Evolutionary conservation across 2,329 filamentous ascomycete species (phyloP).

Genomic region (Sporothrix brasiliensis): DNA sequence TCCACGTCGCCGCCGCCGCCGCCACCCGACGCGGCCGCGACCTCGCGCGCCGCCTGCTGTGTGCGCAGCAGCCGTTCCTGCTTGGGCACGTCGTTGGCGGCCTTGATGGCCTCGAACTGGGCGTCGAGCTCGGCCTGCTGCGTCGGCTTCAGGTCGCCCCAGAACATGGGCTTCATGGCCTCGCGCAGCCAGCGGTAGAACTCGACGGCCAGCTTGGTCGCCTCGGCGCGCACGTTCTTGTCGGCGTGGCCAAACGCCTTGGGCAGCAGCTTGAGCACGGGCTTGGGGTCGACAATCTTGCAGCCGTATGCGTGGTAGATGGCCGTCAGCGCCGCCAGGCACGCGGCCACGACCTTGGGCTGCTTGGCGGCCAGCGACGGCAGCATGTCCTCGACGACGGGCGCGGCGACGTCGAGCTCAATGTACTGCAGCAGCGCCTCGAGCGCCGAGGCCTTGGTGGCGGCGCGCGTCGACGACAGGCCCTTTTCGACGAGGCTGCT

Average conservation of each 20-base stretch:
- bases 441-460: slow-evolving; percentile 81
- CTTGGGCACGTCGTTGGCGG: slow-evolving; percentile 73
- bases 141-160: slow-evolving; percentile 90
- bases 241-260: slow-evolving; percentile 96
- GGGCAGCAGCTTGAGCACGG: slow-evolving; percentile 82
- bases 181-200: slow-evolving; percentile 96
- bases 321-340: slow-evolving; percentile 73
- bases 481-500: slow-evolving; percentile 87
- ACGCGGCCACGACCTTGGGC: slow-evolving; percentile 77
- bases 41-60: slow-evolving; percentile 80
- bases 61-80: slow-evolving; percentile 86
- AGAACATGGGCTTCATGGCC: slow-evolving; percentile 98
- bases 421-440: slow-evolving; percentile 88
- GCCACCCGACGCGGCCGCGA: slow-evolving; percentile 66
- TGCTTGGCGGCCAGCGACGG: slow-evolving; percentile 84
- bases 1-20: slow-evolving; percentile 57
- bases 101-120: slow-evolving; percentile 89
- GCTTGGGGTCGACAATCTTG: slow-evolving; percentile 92
- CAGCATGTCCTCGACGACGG: slow-evolving; percentile 87
- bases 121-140: slow-evolving; percentile 94
- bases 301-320: slow-evolving; percentile 95
- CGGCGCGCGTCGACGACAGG: slow-evolving; percentile 80
- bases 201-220: slow-evolving; percentile 87
- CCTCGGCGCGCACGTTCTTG: slow-evolving; percentile 95
- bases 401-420: slow-evolving; percentile 82